Conservation (phyloP, 306 rosid genomes). For the Rubus idaeus region DNA sequence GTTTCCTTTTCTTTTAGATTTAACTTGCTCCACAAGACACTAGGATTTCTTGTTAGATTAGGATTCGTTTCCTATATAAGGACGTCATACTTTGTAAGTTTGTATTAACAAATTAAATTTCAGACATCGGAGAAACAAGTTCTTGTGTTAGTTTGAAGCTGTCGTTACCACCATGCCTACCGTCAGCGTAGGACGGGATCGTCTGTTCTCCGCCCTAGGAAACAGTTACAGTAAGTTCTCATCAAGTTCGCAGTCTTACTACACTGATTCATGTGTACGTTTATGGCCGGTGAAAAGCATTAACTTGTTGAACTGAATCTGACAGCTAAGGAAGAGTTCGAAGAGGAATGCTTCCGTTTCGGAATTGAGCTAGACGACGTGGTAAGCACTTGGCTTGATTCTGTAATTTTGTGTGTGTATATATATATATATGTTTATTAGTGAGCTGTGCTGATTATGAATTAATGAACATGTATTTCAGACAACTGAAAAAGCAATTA, state of each 20-base stretch:
- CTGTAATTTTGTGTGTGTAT: neutral
- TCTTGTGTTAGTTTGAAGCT: too few relatives aligned
- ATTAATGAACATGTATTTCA: slow-evolving; percentile 9
- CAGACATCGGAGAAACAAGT: too few relatives aligned
- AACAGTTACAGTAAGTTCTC: slow-evolving; percentile 67
- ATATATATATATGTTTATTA: too few relatives aligned
- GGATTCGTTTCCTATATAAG: too few relatives aligned
- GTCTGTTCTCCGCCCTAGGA: slow-evolving; percentile 69
- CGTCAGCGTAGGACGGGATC: slow-evolving; percentile 84
- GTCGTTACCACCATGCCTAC: slow-evolving; percentile 65
- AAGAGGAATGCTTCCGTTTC: slow-evolving; percentile 80
- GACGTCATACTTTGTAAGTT: too few relatives aligned
- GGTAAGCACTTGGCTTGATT: slow-evolving; percentile 38
- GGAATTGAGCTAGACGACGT: slow-evolving; percentile 96
- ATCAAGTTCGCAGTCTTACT: neutral
- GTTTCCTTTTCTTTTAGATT: too few relatives aligned
- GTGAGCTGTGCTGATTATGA: neutral
- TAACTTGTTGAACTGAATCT: slow-evolving; percentile 23
- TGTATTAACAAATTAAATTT: too few relatives aligned
- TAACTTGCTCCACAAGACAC: too few relatives aligned
- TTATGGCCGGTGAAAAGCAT: neutral
- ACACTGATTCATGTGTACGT: neutral
- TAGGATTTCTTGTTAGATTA: too few relatives aligned
- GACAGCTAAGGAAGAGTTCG: slow-evolving; percentile 86
- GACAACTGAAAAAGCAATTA: slow-evolving; percentile 91